Percentiles rank a stretch among this genome's conserved stretches.
Conservation (phyloP, 176 grass and related monocot species). For the Triticum timopheevii region DNA sequence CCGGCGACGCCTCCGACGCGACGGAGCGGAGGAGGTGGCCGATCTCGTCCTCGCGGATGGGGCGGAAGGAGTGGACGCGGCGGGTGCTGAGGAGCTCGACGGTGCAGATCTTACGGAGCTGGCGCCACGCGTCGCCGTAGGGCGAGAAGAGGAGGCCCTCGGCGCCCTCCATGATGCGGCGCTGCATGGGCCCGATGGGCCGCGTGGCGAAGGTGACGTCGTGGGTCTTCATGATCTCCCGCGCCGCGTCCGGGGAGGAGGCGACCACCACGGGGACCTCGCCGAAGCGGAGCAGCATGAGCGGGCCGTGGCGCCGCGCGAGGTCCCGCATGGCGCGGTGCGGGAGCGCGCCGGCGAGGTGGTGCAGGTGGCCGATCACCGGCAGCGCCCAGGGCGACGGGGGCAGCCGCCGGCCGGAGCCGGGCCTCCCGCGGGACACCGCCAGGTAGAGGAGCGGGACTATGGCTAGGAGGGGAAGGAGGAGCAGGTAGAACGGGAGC, state of each 20-base stretch:
- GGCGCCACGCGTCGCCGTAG: constrained; percentile 56
- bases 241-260: constrained; percentile 48
- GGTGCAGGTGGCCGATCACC: constrained; percentile 23
- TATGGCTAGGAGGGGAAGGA: not conserved
- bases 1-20: not conserved
- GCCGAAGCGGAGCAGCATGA: constrained; percentile 6
- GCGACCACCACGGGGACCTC: constrained; percentile 34
- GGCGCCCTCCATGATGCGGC: constrained; percentile 25
- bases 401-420: not conserved
- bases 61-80: constrained; percentile 43
- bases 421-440: not conserved
- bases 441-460: not conserved
- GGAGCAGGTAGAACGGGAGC: not conserved
- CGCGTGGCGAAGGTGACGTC: constrained; percentile 48
- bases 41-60: constrained; percentile 44
- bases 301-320: constrained; percentile 16
- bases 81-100: constrained; percentile 38
- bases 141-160: constrained; percentile 58
- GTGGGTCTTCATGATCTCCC: constrained; percentile 62
- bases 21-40: constrained; percentile 18
- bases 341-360: constrained; percentile 6
- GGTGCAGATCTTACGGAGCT: constrained; percentile 51
- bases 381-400: constrained; percentile 19
- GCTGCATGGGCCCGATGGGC: not conserved
- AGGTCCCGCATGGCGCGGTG: constrained; percentile 13